Base-by-base conservation (phyloP, 805 yeast genomes). In the Saccharomyces kudriavzevii region DNA sequence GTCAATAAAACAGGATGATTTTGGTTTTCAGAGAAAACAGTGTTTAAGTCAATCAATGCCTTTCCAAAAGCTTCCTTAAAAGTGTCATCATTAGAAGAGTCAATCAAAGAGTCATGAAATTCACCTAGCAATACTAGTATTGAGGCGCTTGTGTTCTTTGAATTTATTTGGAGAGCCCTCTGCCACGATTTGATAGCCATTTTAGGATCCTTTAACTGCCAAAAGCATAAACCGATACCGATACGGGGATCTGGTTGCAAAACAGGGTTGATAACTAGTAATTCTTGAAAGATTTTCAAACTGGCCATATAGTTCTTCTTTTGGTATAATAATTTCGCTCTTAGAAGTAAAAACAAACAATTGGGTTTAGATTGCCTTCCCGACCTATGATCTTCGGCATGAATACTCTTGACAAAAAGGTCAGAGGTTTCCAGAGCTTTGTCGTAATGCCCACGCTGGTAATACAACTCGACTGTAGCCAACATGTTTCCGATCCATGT, bases 211-310 rank as follows among this genome's bases (percentile, higher is more conserved):
- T 85, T 85, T 56, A 94, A 73, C 56, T 81, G 81, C 97, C 97
- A 94, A 66, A 84, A 92, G 69, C 97, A 91, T 58, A 94, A 73
- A 35, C 99, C 99, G 56, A 92, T 82, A 28, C 98, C 99, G 56
- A 94, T 79, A 69, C 99, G 78, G 20, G 97, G 95, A 71, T 92
- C 97, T 4, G 98, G 97, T 60, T 80, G 79, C 60, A 86, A 72
- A 40, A 85, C 67, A 1, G 97, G 97, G 57, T 89, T 84, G 49
- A 84, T 75, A 31, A 84, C 77, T 58, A 94, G 74, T 6, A 87
- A 84, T 58, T 85, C 87, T 74, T 94, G 99, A 70, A 88, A 94
- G 30, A 87, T 68, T 66, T 84, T 85, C 62, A 94, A 77, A 14
- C 96, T 90, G 5, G 79, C 82, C 25, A 78, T 68, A 68, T 83